Conservation (phyloP, 805 yeast genomes). For the Aciculoconidium aculeatum region DNA sequence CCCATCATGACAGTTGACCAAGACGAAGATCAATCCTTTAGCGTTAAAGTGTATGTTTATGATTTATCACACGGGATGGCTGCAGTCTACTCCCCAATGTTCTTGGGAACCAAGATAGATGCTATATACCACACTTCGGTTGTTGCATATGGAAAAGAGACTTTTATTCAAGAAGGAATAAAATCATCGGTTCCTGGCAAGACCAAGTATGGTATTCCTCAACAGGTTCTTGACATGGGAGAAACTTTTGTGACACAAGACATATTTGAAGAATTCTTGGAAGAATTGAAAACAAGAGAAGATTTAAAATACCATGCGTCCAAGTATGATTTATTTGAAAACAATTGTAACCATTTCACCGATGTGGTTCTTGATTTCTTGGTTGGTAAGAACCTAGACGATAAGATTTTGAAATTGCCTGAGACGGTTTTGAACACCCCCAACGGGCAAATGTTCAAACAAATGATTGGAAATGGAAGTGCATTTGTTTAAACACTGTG, state of each 20-base stretch:
- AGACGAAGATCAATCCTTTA: slow-evolving; percentile 22
- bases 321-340: slow-evolving; percentile 51
- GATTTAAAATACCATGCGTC: slow-evolving; percentile 39
- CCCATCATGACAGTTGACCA: no score
- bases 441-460: slow-evolving; percentile 28
- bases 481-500: slow-evolving; percentile 7
- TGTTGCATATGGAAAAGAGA: slow-evolving; percentile 48
- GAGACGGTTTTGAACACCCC: slow-evolving; percentile 39
- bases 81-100: slow-evolving; percentile 38
- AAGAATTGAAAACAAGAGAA: slow-evolving; percentile 38
- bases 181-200: slow-evolving; percentile 38
- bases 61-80: slow-evolving; percentile 64
- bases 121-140: slow-evolving; percentile 67
- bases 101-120: slow-evolving; percentile 50
- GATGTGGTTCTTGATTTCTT: slow-evolving; percentile 52
- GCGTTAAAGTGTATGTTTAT: slow-evolving; percentile 54
- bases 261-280: slow-evolving; percentile 46
- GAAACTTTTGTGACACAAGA: slow-evolving; percentile 47
- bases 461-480: slow-evolving; percentile 24
- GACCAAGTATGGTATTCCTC: slow-evolving; percentile 57
- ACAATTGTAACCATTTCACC: slow-evolving; percentile 66
- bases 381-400: slow-evolving; percentile 51
- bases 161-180: slow-evolving; percentile 58
- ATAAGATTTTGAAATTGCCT: slow-evolving; percentile 47
- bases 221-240: slow-evolving; percentile 49